Evolutionary conservation across 2,329 filamentous ascomycete species (phyloP).

Genomic region (Phoma sp.): DNA sequence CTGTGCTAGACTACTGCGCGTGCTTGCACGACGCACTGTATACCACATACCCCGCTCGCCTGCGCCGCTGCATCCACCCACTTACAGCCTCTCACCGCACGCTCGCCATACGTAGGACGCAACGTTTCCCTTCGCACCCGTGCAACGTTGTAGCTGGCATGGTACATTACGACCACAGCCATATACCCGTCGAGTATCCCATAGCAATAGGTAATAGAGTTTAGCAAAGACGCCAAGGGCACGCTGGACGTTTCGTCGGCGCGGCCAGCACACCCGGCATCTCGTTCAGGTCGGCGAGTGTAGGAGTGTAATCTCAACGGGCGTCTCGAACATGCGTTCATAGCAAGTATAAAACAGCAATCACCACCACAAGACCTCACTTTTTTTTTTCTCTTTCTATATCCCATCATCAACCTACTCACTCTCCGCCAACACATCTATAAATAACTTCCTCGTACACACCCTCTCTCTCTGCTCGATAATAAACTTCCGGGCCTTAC

Average conservation of each 20-base stretch:
- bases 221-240: constrained; percentile 5
- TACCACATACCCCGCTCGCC: background rate
- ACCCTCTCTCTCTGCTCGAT: too few relatives aligned
- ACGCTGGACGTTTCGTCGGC: constrained; percentile 1
- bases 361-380: background rate
- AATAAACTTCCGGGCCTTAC: constrained; percentile 14
- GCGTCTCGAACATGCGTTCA: constrained; percentile 1
- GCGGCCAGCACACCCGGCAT: too few relatives aligned
- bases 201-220: constrained; percentile 1
- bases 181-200: background rate
- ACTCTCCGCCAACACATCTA: too few relatives aligned
- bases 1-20: background rate
- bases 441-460: too few relatives aligned
- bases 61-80: background rate
- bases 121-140: too few relatives aligned
- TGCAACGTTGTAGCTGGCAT: background rate
- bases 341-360: constrained; percentile 1
- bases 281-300: too few relatives aligned
- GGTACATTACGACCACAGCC: background rate
- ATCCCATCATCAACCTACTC: background rate
- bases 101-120: background rate
- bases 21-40: background rate
- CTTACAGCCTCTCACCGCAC: background rate
- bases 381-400: background rate
- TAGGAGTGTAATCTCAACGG: too few relatives aligned